Evolutionary conservation across 768 basidiomycete species (phyloP).

Genomic region (Pilatotrama ljubarskyi): DNA sequence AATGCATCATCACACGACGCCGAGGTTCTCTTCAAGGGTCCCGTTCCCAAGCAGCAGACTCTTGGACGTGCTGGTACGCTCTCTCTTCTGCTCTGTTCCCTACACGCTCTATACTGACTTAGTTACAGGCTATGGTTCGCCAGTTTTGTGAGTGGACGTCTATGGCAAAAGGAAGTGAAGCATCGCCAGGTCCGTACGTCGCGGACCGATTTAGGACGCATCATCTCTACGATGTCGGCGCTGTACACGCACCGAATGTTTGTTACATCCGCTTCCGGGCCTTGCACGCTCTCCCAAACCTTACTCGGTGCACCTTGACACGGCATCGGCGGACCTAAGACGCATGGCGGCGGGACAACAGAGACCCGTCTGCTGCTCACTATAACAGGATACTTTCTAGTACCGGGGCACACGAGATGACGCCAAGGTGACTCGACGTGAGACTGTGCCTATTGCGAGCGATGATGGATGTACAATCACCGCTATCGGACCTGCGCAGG

Average conservation of each 20-base stretch:
- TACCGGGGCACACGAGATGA: neutral
- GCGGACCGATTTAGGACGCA: neutral
- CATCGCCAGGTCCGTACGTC: neutral
- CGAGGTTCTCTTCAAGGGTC: neutral
- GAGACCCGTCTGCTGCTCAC: neutral
- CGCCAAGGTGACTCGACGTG: constrained; percentile 15
- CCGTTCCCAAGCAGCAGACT: neutral
- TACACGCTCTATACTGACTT: neutral
- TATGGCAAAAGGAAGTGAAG: neutral
- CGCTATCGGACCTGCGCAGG: neutral
- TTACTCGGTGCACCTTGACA: neutral
- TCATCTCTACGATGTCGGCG: neutral
- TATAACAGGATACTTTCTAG: neutral
- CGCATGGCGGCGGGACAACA: neutral
- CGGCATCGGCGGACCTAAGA: neutral
- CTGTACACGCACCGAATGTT: neutral
- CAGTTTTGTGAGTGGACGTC: neutral
- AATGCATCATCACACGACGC: neutral
- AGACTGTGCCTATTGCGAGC: constrained; percentile 6
- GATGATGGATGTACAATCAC: neutral
- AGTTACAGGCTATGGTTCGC: neutral
- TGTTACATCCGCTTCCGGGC: neutral
- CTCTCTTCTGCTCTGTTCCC: neutral
- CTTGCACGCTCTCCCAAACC: neutral
- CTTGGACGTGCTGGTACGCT: neutral